These are phyloP conservation scores for Annulohypoxylon maeteangense DNA, from an alignment of 495 filamentous ascomycete genomes.

Conservation along the genomic window DNA sequence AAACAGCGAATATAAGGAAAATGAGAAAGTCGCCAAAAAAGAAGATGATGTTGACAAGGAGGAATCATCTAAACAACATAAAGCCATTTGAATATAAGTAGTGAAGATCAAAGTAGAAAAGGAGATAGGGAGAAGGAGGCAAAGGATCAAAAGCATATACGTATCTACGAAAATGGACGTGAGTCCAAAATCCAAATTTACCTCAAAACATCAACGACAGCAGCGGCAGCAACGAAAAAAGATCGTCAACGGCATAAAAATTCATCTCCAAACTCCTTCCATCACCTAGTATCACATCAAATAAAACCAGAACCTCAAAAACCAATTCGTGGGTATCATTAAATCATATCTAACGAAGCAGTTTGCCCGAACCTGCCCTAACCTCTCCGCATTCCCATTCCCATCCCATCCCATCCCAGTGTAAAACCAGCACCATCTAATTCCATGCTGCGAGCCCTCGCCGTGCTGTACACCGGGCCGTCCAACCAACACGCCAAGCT, in stretches of 20 bases:
- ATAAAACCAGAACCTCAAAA: not conserved
- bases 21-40: too few species aligned
- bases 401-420: not conserved
- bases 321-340: conserved; percentile 44
- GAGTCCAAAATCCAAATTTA: too few species aligned
- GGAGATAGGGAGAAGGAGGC: too few species aligned
- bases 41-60: too few species aligned
- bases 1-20: too few species aligned
- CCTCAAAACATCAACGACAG: too few species aligned
- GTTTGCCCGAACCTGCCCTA: conserved; percentile 8
- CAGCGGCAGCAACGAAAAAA: too few species aligned
- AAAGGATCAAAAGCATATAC: too few species aligned
- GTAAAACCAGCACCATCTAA: not conserved
- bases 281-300: not conserved
- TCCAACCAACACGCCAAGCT: not conserved
- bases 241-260: not conserved
- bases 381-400: not conserved
- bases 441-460: not conserved
- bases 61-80: too few species aligned
- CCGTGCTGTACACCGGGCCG: not conserved
- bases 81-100: too few species aligned
- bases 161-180: too few species aligned
- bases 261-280: not conserved
- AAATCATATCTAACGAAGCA: conserved; percentile 15
- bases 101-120: too few species aligned